Conservation (phyloP, 83 land plant genomes). For the Thuja plicata region DNA sequence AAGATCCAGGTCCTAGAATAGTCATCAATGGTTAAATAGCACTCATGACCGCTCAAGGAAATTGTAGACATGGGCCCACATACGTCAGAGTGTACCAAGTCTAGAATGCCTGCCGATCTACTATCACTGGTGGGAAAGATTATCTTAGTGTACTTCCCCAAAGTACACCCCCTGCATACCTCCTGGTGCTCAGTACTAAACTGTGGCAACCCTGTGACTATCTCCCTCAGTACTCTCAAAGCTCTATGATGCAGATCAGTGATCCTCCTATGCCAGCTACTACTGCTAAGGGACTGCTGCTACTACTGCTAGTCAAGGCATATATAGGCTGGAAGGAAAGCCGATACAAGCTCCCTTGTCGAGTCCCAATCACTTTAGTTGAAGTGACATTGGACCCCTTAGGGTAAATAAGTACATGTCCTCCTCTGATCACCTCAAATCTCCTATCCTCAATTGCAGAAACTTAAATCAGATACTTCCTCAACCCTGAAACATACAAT, state of each 20-base stretch:
- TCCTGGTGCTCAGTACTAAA: neutral
- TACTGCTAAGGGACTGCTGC: neutral
- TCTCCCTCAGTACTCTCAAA: neutral
- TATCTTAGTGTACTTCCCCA: neutral
- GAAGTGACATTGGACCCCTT: neutral
- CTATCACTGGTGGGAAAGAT: neutral
- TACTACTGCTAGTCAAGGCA: neutral
- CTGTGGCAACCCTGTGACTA: neutral
- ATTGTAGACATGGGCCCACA: neutral
- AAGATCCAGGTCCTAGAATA: too few species aligned
- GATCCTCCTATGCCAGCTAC: neutral
- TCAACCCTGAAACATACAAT: neutral
- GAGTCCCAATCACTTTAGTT: neutral
- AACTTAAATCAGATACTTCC: neutral
- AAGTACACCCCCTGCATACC: neutral
- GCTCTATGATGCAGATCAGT: neutral
- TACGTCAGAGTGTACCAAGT: neutral
- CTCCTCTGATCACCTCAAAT: neutral
- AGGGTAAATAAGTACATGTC: neutral
- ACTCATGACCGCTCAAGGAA: too few species aligned
- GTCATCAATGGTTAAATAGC: too few species aligned
- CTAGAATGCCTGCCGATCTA: neutral
- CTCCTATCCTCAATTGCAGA: neutral
- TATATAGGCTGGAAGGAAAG: neutral
- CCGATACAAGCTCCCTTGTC: neutral